Base-by-base conservation (phyloP, 495 filamentous ascomycete genomes). In the Chaetomium fimeti region DNA sequence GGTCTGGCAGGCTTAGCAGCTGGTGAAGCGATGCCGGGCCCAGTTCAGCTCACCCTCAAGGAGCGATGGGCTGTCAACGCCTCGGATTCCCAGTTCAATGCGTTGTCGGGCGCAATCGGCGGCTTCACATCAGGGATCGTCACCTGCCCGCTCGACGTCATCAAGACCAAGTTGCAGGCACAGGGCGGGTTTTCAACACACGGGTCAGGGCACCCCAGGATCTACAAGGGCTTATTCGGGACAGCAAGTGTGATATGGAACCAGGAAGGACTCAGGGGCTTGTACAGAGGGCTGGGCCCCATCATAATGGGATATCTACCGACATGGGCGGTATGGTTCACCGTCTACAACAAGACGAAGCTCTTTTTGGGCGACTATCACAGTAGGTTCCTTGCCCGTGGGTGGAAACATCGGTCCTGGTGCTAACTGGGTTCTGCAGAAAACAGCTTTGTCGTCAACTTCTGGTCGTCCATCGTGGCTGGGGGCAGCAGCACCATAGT, bases 251-350 rank as follows among this genome's bases (percentile, higher is more conserved):
- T 86, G 15, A 98, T 99, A 66, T 92, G 89, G 87, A 79, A 76
- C 51, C 86, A 97, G 68, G 95, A 97, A 75, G 93, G 95, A 9
- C 69, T 98, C 60, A 85, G 87, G 54, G 94, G 94, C 49, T 87
- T 99, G 81, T 99, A 99, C 70, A 84, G 94, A 74, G 94, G 94
- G 36, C 76, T 99, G 54, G 92, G 92, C 0, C 94, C 94, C 38
- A 96, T 98, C 82, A 84, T 98, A 63, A 75, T 98, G 67, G 94
- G 94, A 25, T 99, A 99, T 73, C 74, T 99, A 27, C 94, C 94
- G 2, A 99, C 95, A 0, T 99, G 94, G 94, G 94, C 92, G 8
- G 94, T 99, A 48, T 99, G 95, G 81, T 88, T 98, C 73, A 93
- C 90, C 13, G 89, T 98, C 51, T 99, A 99, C 76, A 93, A 96